Base-by-base conservation (phyloP, 1,284 basidiomycete genomes). In the Apiotrichum siamense region DNA sequence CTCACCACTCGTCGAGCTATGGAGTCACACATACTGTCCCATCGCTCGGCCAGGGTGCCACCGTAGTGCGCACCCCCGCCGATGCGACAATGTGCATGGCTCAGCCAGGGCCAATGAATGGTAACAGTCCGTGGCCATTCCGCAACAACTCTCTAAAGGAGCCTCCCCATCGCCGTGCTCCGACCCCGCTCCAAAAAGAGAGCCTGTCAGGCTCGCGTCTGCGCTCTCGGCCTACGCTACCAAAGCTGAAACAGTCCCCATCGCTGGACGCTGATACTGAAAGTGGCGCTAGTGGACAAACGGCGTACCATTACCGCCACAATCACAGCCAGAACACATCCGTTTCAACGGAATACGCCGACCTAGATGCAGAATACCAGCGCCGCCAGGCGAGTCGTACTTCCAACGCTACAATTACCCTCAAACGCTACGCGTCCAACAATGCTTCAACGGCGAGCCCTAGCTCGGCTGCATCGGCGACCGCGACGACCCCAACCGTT, bases 61-160 rank as follows among this genome's bases (percentile, higher is more conserved):
- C 50, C 10, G 55, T 67, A 17, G 65, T 67, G 10, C 52, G 63
- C 13, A 65, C 59, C 2, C 65, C 65, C 7, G 44, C 54, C 20
- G 65, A 67, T 25, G 65, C 65, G 12, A 49, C 57, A 10, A 39
- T 44, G 35, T 58, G 53, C 17, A 60, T 66, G 55, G 54, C 49
- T 9, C 49, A 55, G 36, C 44, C 52, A 1, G 43, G 39, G 17
- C 31, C 41, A 4, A 5, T 31, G 7, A 25, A 15, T 35, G 15
- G 12, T 5, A 27, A 15, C 26, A 20, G 36, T 20, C 26, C 36
- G 25, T 43, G 29, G 38, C 44, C 44, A 17, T 24, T 7, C n/a
- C 50, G 54, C 41, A 41, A 50, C 33, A 24, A 42, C 17, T 48
- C 45, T 10, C 48, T 57, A 11, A 50, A 51, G 13, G 37, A 27